Evolutionary conservation across 176 grass and related monocot genomes (phyloP).

Genomic region (Hordeum marinum): DNA sequence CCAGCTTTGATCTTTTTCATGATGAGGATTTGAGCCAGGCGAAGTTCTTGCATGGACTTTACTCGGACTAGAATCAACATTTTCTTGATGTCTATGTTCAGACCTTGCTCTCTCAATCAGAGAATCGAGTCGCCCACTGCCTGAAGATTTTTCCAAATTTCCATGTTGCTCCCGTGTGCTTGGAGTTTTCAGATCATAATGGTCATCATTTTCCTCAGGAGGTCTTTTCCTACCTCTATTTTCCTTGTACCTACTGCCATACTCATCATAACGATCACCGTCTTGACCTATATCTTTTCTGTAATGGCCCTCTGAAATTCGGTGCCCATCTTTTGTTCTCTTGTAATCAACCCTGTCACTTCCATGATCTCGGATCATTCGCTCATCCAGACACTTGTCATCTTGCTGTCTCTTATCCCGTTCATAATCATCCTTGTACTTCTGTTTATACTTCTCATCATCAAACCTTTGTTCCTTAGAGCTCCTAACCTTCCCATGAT

Average conservation of each 20-base stretch:
- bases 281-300: slow-evolving; percentile 63
- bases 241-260: slow-evolving; percentile 64
- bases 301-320: slow-evolving; percentile 53
- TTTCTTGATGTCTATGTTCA: slow-evolving; percentile 50
- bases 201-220: slow-evolving; percentile 65
- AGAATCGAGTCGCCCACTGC: slow-evolving; percentile 46
- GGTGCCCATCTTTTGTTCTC: slow-evolving; percentile 65
- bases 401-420: slow-evolving; percentile 58
- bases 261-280: slow-evolving; percentile 58
- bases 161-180: slow-evolving; percentile 43
- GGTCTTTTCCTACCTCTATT: slow-evolving; percentile 56
- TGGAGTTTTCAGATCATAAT: slow-evolving; percentile 44
- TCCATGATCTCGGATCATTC: slow-evolving; percentile 34
- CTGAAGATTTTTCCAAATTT: slow-evolving; percentile 61
- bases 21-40: slow-evolving; percentile 53
- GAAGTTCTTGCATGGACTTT: slow-evolving; percentile 62
- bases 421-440: slow-evolving; percentile 56
- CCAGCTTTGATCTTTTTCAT: slow-evolving; percentile 84
- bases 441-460: slow-evolving; percentile 75
- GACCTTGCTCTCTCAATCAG: slow-evolving; percentile 57
- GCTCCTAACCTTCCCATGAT: slow-evolving; percentile 62
- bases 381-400: slow-evolving; percentile 52
- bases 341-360: slow-evolving; percentile 59
- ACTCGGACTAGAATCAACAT: slow-evolving; percentile 71
- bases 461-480: slow-evolving; percentile 76